A percentile compares a stretch with the other conserved stretches of the same genome.
These are phyloP conservation scores for Colletotrichum higginsianum DNA, from an alignment of 2,329 filamentous ascomycete genomes.

Conservation along the genomic window DNA sequence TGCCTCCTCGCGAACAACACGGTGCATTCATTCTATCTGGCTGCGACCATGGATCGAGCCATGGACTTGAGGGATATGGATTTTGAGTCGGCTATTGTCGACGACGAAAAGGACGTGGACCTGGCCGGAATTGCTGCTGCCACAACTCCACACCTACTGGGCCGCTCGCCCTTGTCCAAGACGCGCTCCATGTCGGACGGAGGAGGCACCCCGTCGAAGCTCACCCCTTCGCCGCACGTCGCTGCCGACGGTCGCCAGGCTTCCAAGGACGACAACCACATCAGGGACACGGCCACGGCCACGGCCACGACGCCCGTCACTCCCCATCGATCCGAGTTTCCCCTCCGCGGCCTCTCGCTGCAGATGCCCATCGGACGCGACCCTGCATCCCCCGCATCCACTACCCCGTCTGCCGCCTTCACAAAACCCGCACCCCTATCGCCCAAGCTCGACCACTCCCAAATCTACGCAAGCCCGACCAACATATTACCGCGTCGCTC, in stretches of 20 bases:
- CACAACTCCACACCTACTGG: conserved; percentile 36
- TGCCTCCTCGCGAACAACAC: conserved; percentile 6
- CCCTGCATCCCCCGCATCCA: conserved; percentile 53
- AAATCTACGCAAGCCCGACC: conserved; percentile 88
- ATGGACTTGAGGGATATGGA: conserved; percentile 45
- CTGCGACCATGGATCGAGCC: conserved; percentile 32
- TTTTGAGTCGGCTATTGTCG: conserved; percentile 53
- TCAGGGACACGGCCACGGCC: conserved; percentile 57
- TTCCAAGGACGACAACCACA: conserved; percentile 77
- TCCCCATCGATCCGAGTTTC: conserved; percentile 77
- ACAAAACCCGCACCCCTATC: conserved; percentile 79
- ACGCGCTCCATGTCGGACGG: conserved; percentile 77
- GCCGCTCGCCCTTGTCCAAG: conserved; percentile 63
- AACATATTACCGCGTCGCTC: conserved; percentile 92
- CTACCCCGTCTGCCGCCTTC: conserved; percentile 46
- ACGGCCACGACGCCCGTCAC: conserved; percentile 70
- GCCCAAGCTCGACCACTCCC: conserved; percentile 87
- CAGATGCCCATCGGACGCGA: conserved; percentile 75
- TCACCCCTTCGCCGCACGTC: conserved; percentile 72
- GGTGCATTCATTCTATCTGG: not conserved
- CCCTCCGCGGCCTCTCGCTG: conserved; percentile 76
- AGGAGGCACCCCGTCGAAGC: conserved; percentile 66
- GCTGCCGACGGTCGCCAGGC: conserved; percentile 68
- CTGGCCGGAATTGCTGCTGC: conserved; percentile 15
- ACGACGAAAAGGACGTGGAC: conserved; percentile 45